phyloP scores from a whole-genome alignment of 768 basidiomycete genomes.

The Mycena olivaceomarginata region DNA sequence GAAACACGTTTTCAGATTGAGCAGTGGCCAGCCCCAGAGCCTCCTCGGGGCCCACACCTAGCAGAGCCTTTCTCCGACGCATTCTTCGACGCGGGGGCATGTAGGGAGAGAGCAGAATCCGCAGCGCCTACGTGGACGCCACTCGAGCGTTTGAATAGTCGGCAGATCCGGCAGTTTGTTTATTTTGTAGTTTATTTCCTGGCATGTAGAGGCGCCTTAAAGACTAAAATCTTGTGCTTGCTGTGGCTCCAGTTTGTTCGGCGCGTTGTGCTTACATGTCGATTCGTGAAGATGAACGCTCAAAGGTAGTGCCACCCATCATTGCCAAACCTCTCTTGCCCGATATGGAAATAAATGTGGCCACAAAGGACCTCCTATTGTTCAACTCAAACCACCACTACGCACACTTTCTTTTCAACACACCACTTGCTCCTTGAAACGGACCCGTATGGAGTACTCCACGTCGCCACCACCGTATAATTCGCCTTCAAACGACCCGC shows the following conservation, averaged over 20 bases:
- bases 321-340: no score
- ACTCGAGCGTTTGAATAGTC: no score
- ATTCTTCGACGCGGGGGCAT: conserved; percentile 60
- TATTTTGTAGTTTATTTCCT: no score
- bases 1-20: conserved; percentile 97
- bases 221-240: no score
- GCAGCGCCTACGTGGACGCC: background rate
- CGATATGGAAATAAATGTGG: background rate
- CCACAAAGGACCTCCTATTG: background rate
- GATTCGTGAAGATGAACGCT: no score
- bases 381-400: background rate
- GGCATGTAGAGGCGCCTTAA: no score
- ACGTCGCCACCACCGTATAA: background rate
- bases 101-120: conserved; percentile 22
- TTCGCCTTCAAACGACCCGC: background rate
- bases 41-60: conserved; percentile 88
- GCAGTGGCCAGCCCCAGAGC: conserved; percentile 92
- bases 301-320: no score
- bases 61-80: conserved; percentile 61
- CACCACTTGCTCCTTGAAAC: no score
- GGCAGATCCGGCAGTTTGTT: no score
- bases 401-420: no score
- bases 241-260: no score
- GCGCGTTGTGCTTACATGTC: no score
- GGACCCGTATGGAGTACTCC: background rate